phyloP scores from a whole-genome alignment of 192 early-diverging fungal species.

The Helicostylum pulchrum region DNA sequence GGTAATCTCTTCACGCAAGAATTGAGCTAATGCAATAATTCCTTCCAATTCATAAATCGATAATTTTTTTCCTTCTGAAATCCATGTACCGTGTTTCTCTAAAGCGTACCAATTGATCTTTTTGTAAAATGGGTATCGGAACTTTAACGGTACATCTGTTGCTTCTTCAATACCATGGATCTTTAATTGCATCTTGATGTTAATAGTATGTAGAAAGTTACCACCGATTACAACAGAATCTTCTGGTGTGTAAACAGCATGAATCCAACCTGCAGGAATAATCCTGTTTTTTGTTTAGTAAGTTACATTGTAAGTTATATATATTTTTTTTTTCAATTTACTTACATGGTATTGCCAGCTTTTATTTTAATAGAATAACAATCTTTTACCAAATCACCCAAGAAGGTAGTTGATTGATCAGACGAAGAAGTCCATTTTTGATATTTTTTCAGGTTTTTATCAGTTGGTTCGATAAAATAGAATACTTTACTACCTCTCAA shows the following conservation, averaged over 20 bases:
- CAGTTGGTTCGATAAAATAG: slow-evolving; percentile 85
- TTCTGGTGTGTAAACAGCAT: slow-evolving; percentile 85
- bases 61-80: slow-evolving; percentile 28
- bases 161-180: slow-evolving; percentile 74
- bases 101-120: slow-evolving; percentile 76
- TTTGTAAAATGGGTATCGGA: slow-evolving; percentile 84
- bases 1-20: slow-evolving; percentile 13
- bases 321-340: neutral
- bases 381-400: slow-evolving; percentile 80
- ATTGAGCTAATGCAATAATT: slow-evolving; percentile 33
- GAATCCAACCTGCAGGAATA: slow-evolving; percentile 96
- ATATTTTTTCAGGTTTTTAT: slow-evolving; percentile 82
- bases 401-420: slow-evolving; percentile 74
- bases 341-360: slow-evolving; percentile 85
- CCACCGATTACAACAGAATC: slow-evolving; percentile 92
- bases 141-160: slow-evolving; percentile 76
- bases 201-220: slow-evolving; percentile 86
- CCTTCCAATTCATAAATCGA: slow-evolving; percentile 54
- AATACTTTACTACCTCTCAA: slow-evolving; percentile 83
- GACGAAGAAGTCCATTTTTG: slow-evolving; percentile 87
- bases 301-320: too few relatives aligned
- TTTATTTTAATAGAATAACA: slow-evolving; percentile 73
- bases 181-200: slow-evolving; percentile 68
- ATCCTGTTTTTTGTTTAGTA: slow-evolving; percentile 47
- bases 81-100: neutral